Conservation (phyloP, 1,284 basidiomycete genomes). For the Coniferiporia sulphurascens region DNA sequence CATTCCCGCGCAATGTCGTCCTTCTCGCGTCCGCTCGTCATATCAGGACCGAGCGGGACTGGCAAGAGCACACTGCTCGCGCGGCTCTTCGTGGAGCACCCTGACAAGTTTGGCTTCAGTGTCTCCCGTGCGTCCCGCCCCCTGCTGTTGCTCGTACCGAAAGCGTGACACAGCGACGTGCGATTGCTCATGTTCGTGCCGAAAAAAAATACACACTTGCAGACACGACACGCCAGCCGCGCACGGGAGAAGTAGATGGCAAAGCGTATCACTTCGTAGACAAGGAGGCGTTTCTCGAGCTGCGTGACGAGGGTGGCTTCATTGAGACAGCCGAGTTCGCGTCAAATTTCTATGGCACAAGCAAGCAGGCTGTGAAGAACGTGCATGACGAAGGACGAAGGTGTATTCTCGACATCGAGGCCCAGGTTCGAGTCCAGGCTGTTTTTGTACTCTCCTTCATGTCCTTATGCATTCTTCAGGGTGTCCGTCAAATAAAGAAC, state of each 20-base stretch:
- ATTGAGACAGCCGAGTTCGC: slow-evolving; percentile 85
- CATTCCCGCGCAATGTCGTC: slow-evolving; percentile 7
- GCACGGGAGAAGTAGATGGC: slow-evolving; percentile 81
- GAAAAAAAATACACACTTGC: background rate
- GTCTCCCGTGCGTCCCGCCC: slow-evolving; percentile 74
- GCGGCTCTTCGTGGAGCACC: slow-evolving; percentile 79
- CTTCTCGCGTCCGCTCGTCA: slow-evolving; percentile 54
- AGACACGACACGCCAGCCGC: slow-evolving; percentile 91
- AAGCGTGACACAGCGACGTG: background rate
- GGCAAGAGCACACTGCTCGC: slow-evolving; percentile 92
- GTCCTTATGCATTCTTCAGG: slow-evolving; percentile 42
- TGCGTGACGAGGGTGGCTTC: slow-evolving; percentile 60
- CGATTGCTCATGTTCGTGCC: background rate
- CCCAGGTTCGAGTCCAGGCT: slow-evolving; percentile 62
- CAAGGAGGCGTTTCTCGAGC: slow-evolving; percentile 54
- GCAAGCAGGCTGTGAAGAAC: slow-evolving; percentile 58
- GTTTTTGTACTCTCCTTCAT: background rate
- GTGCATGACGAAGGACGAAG: slow-evolving; percentile 60
- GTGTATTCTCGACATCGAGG: slow-evolving; percentile 96
- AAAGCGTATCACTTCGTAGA: slow-evolving; percentile 76
- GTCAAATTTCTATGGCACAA: slow-evolving; percentile 92
- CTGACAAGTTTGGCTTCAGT: slow-evolving; percentile 88
- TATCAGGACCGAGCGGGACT: slow-evolving; percentile 86
- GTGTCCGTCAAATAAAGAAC: slow-evolving; percentile 83
- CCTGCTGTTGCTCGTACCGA: background rate